phyloP scores from a whole-genome alignment of 208 protist species.

The Leishmania major region DNA sequence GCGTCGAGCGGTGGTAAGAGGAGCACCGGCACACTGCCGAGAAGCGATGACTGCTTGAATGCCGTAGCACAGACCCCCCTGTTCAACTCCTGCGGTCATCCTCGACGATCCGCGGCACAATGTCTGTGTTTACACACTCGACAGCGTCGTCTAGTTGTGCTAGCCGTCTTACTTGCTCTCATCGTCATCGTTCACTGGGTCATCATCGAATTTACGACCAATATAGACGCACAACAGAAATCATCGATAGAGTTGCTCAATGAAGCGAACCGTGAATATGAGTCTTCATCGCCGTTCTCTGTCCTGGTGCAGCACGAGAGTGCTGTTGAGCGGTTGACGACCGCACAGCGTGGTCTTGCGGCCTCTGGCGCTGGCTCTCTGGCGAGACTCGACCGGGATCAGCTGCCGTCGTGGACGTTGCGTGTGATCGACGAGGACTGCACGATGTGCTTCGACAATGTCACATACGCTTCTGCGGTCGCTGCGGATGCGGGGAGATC shows the following conservation, averaged over 20 bases:
- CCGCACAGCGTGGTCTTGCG: neutral
- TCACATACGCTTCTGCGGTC: neutral
- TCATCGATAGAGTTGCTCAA: accelerated
- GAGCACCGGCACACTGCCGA: neutral
- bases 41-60: neutral
- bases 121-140: neutral
- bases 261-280: neutral
- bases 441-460: conserved; percentile 5
- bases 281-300: neutral
- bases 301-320: neutral
- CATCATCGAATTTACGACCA: neutral
- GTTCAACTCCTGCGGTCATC: neutral
- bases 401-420: conserved; percentile 3
- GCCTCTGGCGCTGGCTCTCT: accelerated
- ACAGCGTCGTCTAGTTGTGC: neutral
- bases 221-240: neutral
- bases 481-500: neutral
- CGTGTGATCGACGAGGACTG: conserved; percentile 5
- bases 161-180: neutral
- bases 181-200: neutral
- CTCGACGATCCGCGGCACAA: neutral
- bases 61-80: neutral
- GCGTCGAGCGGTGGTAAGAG: neutral
- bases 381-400: neutral
- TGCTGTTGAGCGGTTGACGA: neutral